A percentile compares a stretch with the other conserved stretches of the same genome.
Conservation (phyloP, 371 early-diverging fungal species). For the Dichotomocladium elegans region DNA sequence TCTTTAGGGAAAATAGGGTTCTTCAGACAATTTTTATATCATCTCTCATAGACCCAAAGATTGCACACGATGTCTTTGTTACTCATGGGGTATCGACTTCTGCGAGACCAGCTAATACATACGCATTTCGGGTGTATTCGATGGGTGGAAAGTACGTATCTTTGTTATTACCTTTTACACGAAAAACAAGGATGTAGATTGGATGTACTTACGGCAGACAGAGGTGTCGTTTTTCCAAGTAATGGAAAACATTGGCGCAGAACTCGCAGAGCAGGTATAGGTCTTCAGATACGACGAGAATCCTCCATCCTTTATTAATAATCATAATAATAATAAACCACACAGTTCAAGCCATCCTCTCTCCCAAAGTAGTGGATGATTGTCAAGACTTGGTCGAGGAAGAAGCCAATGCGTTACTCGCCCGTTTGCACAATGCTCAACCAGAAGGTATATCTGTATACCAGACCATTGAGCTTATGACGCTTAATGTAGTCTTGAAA, state of each 20-base stretch:
- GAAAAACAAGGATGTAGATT: background rate
- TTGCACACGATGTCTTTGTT: conserved; percentile 20
- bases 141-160: conserved; percentile 12
- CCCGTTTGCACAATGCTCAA: background rate
- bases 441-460: background rate
- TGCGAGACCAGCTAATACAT: conserved; percentile 7
- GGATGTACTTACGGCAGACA: background rate
- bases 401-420: conserved; percentile 10
- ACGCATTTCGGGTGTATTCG: conserved; percentile 5
- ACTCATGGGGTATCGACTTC: conserved; percentile 11
- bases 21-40: background rate
- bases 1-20: background rate
- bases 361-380: conserved; percentile 6
- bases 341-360: conserved; percentile 6
- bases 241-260: conserved; percentile 9
- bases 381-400: conserved; percentile 1
- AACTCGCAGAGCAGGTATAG: conserved; percentile 10
- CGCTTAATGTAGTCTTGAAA: conserved; percentile 7
- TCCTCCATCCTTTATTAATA: background rate
- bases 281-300: background rate
- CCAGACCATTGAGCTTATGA: background rate
- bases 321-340: background rate
- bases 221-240: conserved; percentile 10
- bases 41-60: conserved; percentile 4
- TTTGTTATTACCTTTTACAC: background rate